Evolutionary conservation across 169 alveolate species (phyloP), one percentile per base, ranked within the genome.

Genomic region (Plasmodium gaboni): DNA sequence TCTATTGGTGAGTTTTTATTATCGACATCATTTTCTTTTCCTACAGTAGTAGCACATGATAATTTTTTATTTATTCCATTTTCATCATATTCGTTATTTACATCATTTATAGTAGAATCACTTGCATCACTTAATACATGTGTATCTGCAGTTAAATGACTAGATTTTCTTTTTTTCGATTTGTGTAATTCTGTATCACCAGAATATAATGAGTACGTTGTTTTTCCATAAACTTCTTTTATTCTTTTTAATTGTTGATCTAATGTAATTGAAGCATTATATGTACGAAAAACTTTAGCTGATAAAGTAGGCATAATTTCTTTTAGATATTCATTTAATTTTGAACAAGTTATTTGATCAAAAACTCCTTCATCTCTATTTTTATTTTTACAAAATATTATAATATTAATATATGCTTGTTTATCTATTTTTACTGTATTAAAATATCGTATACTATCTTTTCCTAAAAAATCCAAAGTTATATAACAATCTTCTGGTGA

Each of bases 241-340:
- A 92, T 61, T 88, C 95, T 95, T 50, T 87, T 96, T 67, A 99
- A 94, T 89, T 97, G 97, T 65, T 95, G 93, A 93, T 98, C 97
- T 60, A 99, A 93, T 6, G 99, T 98, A 72, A 97, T 95, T 32
- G 99, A 98, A 38, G 99, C 99, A 93, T 99, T 99, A 94, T 98
- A 99, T 22, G 99, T 99, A 91, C 99, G 97, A 91, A 99, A 99
- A 13, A 99, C 99, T 95, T 99, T 99, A 0, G 99, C 99, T 15
- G 99, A 95, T 57, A 99, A 94, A 46, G 98, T 99, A 13, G 96
- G 98, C 99, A 99, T 98, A 86, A 98, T 94, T 65, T 95, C 98
- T 93, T 98, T 98, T 88, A 99, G 95, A 89, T 98, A 98, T 51
- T 97, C 99, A 95, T 97, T 98, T 74, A 98, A 92, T 71, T 95